phyloP scores from a whole-genome alignment of 768 basidiomycete species.

The Nidularia sp. region DNA sequence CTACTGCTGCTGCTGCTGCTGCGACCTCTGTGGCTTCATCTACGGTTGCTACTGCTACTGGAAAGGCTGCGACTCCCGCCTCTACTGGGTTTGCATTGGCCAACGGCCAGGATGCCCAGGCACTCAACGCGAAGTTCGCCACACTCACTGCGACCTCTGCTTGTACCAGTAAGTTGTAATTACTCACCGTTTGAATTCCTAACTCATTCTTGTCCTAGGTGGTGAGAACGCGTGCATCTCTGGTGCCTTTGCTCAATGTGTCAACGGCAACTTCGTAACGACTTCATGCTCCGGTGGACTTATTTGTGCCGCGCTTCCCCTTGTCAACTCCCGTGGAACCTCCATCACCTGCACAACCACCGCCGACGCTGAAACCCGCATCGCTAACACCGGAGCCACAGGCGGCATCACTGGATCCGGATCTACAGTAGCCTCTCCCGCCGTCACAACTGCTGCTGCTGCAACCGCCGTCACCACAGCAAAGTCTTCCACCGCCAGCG shows the following conservation, averaged over 20 bases:
- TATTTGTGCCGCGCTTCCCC: constrained; percentile 50
- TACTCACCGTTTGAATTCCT: neutral
- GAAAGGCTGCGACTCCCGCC: constrained; percentile 3
- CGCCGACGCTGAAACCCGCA: constrained; percentile 41
- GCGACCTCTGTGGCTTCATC: constrained; percentile 11
- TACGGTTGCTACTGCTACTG: constrained; percentile 10
- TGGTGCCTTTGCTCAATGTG: constrained; percentile 52
- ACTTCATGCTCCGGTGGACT: constrained; percentile 29
- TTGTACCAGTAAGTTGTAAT: constrained; percentile 30
- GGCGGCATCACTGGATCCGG: neutral
- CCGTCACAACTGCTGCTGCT: neutral
- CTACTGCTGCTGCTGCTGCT: constrained; percentile 9
- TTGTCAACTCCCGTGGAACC: constrained; percentile 45
- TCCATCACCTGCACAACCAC: constrained; percentile 47
- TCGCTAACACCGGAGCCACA: constrained; percentile 21
- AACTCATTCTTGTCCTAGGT: constrained; percentile 5
- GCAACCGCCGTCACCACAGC: neutral
- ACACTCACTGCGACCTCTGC: constrained; percentile 37
- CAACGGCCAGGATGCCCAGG: constrained; percentile 49
- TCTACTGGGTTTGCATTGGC: constrained; percentile 18
- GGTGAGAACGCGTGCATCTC: constrained; percentile 46
- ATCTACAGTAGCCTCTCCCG: neutral
- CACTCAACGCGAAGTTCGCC: constrained; percentile 48
- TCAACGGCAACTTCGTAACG: constrained; percentile 37
- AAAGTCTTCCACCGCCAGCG: neutral